A percentile compares a stretch with the other conserved stretches of the same genome.
Evolutionary conservation across 2,329 filamentous ascomycete species (phyloP).

Genomic region (Torrubiella hemipterigena): DNA sequence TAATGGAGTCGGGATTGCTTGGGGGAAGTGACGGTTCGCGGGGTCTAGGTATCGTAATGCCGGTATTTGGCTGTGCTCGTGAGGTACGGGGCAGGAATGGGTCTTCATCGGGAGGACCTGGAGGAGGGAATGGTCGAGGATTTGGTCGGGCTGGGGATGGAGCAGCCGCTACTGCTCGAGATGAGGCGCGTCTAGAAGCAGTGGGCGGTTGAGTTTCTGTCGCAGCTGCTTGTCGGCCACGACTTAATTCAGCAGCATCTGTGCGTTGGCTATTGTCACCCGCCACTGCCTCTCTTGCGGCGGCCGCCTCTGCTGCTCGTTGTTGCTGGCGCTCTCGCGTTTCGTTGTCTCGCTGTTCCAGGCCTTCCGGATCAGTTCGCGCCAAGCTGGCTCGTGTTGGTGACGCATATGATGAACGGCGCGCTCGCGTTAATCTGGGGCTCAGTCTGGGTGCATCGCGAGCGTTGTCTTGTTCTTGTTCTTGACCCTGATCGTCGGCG

Average conservation of each 20-base stretch:
- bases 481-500: too few relatives aligned
- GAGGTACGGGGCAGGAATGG: neutral
- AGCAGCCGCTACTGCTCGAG: neutral
- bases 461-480: too few relatives aligned
- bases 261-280: too few relatives aligned
- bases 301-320: neutral
- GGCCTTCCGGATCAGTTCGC: neutral
- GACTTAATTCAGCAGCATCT: slow-evolving; percentile 3
- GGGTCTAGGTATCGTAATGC: slow-evolving; percentile 6
- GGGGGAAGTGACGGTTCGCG: slow-evolving; percentile 54
- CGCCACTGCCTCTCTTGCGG: too few relatives aligned
- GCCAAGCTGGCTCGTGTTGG: neutral
- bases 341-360: neutral
- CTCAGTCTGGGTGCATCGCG: too few relatives aligned
- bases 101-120: neutral
- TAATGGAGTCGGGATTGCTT: slow-evolving; percentile 38
- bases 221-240: too few relatives aligned
- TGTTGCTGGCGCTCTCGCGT: neutral
- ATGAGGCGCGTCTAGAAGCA: neutral
- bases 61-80: slow-evolving; percentile 1
- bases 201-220: neutral
- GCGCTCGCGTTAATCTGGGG: too few relatives aligned
- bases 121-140: neutral
- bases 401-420: neutral
- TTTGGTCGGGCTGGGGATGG: neutral